These are phyloP conservation scores for Globisporangium viniferum DNA, from an alignment of 352 stramenopile genomes.

Conservation along the genomic window DNA sequence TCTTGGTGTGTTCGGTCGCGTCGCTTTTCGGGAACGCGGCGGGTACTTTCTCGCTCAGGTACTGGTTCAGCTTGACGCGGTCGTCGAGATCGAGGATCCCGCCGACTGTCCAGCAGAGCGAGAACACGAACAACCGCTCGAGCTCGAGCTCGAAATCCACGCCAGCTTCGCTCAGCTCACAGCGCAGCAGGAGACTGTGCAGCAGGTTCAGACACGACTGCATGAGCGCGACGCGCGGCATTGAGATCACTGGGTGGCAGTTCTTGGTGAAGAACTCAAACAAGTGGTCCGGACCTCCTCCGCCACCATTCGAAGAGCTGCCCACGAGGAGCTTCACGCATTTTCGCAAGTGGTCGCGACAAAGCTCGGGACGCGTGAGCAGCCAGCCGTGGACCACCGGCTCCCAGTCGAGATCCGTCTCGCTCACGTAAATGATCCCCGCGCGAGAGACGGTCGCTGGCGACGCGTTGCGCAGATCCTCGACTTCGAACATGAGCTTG, in stretches of 20 bases:
- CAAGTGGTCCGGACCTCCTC: conserved; percentile 1
- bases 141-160: conserved; percentile 65
- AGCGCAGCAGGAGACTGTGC: conserved; percentile 48
- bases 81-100: conserved; percentile 85
- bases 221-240: conserved; percentile 72
- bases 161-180: conserved; percentile 54
- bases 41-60: conserved; percentile 42
- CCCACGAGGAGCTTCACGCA: conserved; percentile 60
- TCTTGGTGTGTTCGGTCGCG: conserved; percentile 10
- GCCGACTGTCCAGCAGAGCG: conserved; percentile 80
- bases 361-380: conserved; percentile 36
- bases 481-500: conserved; percentile 93
- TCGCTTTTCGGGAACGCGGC: conserved; percentile 23
- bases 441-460: conserved; percentile 90
- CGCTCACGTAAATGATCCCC: conserved; percentile 91
- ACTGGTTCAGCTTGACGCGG: conserved; percentile 64
- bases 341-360: conserved; percentile 40
- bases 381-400: conserved; percentile 68
- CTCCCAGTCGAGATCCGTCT: conserved; percentile 74
- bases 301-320: conserved; percentile 1
- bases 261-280: conserved; percentile 21
- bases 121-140: conserved; percentile 83
- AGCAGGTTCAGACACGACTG: conserved; percentile 69
- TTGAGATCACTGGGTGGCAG: conserved; percentile 67
- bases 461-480: conserved; percentile 90